Conservation (phyloP, 768 basidiomycete genomes). For the Boletus fagicola region DNA sequence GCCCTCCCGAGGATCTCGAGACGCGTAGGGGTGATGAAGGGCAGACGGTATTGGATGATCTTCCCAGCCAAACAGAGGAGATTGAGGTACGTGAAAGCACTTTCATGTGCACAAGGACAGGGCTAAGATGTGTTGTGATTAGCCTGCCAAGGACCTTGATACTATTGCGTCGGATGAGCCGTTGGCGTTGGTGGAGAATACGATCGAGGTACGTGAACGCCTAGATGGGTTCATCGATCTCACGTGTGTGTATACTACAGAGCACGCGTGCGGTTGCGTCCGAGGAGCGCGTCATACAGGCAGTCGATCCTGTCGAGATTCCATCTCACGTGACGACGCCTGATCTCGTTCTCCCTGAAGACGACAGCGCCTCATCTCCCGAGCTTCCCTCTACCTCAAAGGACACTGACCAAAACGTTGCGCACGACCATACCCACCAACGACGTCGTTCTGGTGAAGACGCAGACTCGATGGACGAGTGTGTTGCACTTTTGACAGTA, state of each 20-base stretch:
- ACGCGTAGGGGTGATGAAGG: background rate
- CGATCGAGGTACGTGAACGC: slow-evolving; percentile 1
- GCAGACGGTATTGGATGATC: background rate
- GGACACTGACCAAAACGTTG: background rate
- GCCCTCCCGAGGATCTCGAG: background rate
- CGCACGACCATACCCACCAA: background rate
- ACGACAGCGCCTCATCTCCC: background rate
- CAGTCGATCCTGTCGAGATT: background rate
- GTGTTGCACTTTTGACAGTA: slow-evolving; percentile 10
- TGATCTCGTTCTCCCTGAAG: slow-evolving; percentile 21
- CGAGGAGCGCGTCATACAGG: background rate
- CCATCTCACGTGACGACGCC: background rate
- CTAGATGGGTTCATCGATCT: background rate
- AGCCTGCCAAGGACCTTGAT: background rate
- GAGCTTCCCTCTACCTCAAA: background rate
- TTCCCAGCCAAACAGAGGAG: background rate
- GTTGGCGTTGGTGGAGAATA: background rate
- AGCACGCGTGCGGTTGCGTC: background rate
- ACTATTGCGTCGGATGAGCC: background rate
- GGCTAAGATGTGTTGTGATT: background rate
- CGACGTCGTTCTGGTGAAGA: background rate
- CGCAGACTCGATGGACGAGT: slow-evolving; percentile 17
- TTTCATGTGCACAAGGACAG: background rate
- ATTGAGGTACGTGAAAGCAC: background rate
- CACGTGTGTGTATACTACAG: slow-evolving; percentile 1